Percentiles rank a stretch among this genome's conserved stretches.
phyloP scores from a whole-genome alignment of 106 monocot genomes.

The Dendrobium chrysotoxum region DNA sequence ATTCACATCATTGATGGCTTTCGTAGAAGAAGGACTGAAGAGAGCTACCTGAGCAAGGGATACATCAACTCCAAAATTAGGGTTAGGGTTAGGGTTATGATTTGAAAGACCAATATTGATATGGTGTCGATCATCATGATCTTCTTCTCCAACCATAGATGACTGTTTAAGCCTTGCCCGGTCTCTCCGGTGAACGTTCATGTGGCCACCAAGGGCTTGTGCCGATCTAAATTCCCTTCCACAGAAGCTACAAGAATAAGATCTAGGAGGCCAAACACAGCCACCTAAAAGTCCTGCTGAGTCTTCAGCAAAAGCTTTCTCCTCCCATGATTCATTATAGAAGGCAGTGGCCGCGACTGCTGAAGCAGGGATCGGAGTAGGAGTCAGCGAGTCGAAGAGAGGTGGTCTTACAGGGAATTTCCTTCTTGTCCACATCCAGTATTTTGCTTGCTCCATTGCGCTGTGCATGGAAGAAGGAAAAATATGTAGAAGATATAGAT shows the following conservation, averaged over 20 bases:
- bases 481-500: background rate
- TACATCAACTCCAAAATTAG: constrained; percentile 1
- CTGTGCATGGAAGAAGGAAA: background rate
- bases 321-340: constrained; percentile 43
- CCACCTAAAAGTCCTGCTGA: constrained; percentile 33
- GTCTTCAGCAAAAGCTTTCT: constrained; percentile 53
- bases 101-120: constrained; percentile 9
- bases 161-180: constrained; percentile 56
- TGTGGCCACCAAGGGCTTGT: constrained; percentile 76
- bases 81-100: constrained; percentile 20
- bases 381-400: background rate
- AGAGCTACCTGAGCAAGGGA: background rate
- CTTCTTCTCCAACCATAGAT: constrained; percentile 14
- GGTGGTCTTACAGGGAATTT: constrained; percentile 9
- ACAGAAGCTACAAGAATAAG: constrained; percentile 76
- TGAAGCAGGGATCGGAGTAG: background rate
- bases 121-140: constrained; percentile 14
- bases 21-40: background rate
- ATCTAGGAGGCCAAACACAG: constrained; percentile 74
- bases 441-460: constrained; percentile 36
- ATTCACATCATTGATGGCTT: background rate
- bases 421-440: constrained; percentile 43
- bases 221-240: constrained; percentile 71
- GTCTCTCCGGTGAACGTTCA: constrained; percentile 84
- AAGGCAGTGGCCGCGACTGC: background rate